Evolutionary conservation across 352 stramenopile species (phyloP), one percentile per base, ranked within the genome.

Genomic region (Phytophthora gonapodyides): DNA sequence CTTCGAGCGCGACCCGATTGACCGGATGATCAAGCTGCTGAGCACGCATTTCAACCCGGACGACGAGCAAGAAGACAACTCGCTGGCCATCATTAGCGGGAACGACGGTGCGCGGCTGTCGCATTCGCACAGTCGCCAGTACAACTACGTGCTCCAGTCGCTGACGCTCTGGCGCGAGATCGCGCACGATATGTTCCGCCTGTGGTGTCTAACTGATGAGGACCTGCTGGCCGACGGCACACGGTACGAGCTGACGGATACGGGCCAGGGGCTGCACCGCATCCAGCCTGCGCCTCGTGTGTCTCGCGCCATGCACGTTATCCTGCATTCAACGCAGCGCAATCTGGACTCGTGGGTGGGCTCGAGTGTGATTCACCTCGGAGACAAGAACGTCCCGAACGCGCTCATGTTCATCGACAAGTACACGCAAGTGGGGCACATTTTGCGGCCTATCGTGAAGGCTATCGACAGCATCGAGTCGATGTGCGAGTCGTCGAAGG

Each of bases 371-470:
- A 98, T 99, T 58, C 97, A 99, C 71, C 62, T 99, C 24, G 97
- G 97, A 24, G 97, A 99, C 82, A 97, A 98, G 78, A 99, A 99
- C 76, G 97, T 99, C 30, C 97, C 96, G 12, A 99, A 99, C 59
- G 96, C 96, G 47, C 84, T 99, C 61, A 98, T 98, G 76, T 99
- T 99, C 68, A 99, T 99, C 71, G 97, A 99, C 84, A 99, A 99
- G 78, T 99, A 99, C 79, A 98, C 94, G 34, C 95, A 98, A 63
- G 93, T 97, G 11, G 75, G 86, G 17, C 84, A 94, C 63, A 95
- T 95, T 49, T 59, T 96, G 36, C 82, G 88, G 19, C 88, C 88
- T n/a, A 91, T 96, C 42, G 83, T 96, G 52, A 94, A 94, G 60
- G 91, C 88, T 0, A 71, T 96, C 15, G 86, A 94, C 45, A 82